Evolutionary conservation across 495 filamentous ascomycete species (phyloP), one percentile per base, ranked within the genome.

Genomic region (Lentithecium fluviatile): DNA sequence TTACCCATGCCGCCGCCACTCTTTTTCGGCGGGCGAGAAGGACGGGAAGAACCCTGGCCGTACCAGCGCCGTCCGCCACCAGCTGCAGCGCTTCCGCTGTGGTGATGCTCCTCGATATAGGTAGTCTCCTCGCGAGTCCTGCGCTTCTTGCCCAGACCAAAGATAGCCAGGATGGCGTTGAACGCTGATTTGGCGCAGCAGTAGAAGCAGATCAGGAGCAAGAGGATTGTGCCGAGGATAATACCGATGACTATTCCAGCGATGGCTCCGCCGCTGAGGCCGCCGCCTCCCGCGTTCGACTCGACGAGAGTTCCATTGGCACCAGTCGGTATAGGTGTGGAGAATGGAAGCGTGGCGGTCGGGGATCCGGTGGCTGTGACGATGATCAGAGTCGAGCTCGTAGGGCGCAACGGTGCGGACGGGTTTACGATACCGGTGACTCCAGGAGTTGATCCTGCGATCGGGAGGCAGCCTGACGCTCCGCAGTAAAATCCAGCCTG

Each of bases 221-320:
- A 78, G 1, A 95, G 72, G 48, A 86, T 71, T 21, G 91, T 78
- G 67, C 87, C 91, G n/a, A 82, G 83, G 64, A 96, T 82, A 5
- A 85, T 83, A 63, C 91, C 91, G 48, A 96, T 88, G 61, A 96
- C 91, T 64, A 96, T 96, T 43, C 91, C 91, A n/a, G 91, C 91
- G 67, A 96, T 96, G 23, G 91, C 91, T 58, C 91, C 91, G 49
- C 82, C 84, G 69, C 86, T 90, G 46, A 96, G 77, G 53, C 82
- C 81, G 50, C 79, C 76, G 57, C 78, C 71, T 38, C 67, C 69
- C 19, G 71, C 55, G 19, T 74, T 72, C 2, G 66, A 20, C 7
- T 75, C 70, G 24, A 70, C 69, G 21, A 73, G 72, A 36, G 69
- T 78, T 68, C 76, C 56, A 73, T 82, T 73, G 23, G 79, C 77